Evolutionary conservation across 2,329 filamentous ascomycete species (phyloP).

Genomic region (Delphinella strobiligena): DNA sequence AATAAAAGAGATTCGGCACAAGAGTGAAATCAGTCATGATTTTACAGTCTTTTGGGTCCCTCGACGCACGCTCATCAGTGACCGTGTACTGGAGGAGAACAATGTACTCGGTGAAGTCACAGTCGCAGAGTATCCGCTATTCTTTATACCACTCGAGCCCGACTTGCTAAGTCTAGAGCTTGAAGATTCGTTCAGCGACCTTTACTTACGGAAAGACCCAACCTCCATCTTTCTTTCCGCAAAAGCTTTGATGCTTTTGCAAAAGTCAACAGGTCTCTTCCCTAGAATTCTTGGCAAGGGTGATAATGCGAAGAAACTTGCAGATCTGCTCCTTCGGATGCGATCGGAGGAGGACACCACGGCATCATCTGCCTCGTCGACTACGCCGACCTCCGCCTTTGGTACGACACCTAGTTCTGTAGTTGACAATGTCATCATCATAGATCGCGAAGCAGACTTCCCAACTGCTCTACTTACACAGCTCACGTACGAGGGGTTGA

Average conservation of each 20-base stretch:
- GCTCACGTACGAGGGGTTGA: constrained; percentile 87
- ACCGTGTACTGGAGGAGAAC: constrained; percentile 82
- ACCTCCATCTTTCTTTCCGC: constrained; percentile 83
- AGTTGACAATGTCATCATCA: constrained; percentile 83
- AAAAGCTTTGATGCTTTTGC: constrained; percentile 85
- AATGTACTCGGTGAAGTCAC: constrained; percentile 88
- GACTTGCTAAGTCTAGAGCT: constrained; percentile 87
- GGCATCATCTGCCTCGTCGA: constrained; percentile 23
- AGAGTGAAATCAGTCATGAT: constrained; percentile 83
- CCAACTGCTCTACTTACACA: constrained; percentile 87
- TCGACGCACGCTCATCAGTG: constrained; percentile 78
- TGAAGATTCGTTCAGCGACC: constrained; percentile 71
- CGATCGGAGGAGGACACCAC: constrained; percentile 70
- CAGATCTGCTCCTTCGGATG: constrained; percentile 81
- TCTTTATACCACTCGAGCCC: constrained; percentile 82
- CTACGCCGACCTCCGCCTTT: constrained; percentile 39
- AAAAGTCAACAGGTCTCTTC: constrained; percentile 84
- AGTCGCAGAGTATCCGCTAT: constrained; percentile 73
- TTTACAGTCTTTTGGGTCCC: constrained; percentile 97
- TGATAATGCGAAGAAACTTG: constrained; percentile 79
- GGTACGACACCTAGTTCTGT: constrained; percentile 74
- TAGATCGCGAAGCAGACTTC: constrained; percentile 90
- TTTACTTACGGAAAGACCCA: constrained; percentile 83
- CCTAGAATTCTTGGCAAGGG: constrained; percentile 92
- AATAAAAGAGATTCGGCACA: constrained; percentile 80